Percentiles rank a stretch among this genome's conserved stretches.
Conservation (phyloP, 2,329 filamentous ascomycete species). For the Apiospora rasikravindrae region DNA sequence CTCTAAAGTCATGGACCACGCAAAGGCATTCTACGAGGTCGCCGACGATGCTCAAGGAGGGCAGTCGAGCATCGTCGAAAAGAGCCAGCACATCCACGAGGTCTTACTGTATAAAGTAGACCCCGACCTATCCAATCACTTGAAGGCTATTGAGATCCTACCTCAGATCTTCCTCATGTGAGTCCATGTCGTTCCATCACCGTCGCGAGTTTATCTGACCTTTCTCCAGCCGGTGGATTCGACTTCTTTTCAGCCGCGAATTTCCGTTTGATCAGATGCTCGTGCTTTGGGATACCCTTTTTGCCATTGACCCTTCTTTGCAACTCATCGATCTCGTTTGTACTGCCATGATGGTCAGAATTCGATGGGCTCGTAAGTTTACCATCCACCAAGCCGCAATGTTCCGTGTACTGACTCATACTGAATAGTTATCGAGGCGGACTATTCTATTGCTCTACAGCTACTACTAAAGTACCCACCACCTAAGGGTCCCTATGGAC, state of each 20-base stretch:
- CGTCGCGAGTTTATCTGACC: neutral
- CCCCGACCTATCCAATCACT: conserved; percentile 79
- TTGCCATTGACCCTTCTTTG: conserved; percentile 81
- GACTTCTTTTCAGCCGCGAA: conserved; percentile 89
- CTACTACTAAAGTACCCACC: conserved; percentile 83
- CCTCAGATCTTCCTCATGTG: conserved; percentile 97
- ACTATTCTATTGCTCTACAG: conserved; percentile 85
- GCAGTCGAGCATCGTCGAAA: conserved; percentile 69
- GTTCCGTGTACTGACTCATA: neutral
- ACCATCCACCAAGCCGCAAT: neutral
- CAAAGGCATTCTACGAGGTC: conserved; percentile 86
- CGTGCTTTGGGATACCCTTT: conserved; percentile 87
- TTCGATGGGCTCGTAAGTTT: conserved; percentile 82
- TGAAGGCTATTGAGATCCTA: conserved; percentile 85
- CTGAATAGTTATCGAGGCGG: conserved; percentile 74
- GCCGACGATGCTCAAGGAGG: conserved; percentile 45
- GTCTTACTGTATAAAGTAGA: conserved; percentile 79
- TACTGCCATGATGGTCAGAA: conserved; percentile 88
- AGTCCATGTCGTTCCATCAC: conserved; percentile 32
- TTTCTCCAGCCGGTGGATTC: conserved; percentile 78
- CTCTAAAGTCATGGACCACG: conserved; percentile 83
- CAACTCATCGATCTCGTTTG: conserved; percentile 90
- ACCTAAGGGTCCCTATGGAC: conserved; percentile 64
- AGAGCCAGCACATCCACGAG: conserved; percentile 87
- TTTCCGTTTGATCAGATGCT: conserved; percentile 88